phyloP scores from a whole-genome alignment of 495 filamentous ascomycete species.

The Neurospora cerealis region DNA sequence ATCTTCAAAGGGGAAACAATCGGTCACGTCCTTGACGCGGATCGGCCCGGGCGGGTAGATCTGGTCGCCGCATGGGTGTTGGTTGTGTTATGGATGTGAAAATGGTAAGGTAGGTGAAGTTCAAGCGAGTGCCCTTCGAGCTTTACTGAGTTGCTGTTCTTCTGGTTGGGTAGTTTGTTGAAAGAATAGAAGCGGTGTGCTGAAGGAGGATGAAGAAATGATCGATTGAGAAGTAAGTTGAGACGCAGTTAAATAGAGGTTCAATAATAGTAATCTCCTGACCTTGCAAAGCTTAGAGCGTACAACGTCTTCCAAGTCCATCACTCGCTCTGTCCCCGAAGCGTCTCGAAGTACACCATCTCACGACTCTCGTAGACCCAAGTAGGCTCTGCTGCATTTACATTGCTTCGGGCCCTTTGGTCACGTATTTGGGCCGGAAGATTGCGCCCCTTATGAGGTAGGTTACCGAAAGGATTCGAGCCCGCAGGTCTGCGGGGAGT shows the following conservation, averaged over 20 bases:
- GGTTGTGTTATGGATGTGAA: neutral
- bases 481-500: no score
- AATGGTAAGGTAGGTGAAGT: neutral
- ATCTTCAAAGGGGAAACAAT: slow-evolving; percentile 88
- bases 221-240: neutral
- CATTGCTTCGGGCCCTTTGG: neutral
- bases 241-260: neutral
- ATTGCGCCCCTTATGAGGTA: no score
- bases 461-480: no score
- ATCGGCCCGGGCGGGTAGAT: slow-evolving; percentile 75
- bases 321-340: neutral
- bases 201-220: neutral
- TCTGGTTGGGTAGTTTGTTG: neutral
- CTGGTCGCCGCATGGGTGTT: slow-evolving; percentile 51
- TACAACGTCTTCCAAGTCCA: neutral
- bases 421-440: no score
- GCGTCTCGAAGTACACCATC: neutral
- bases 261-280: neutral
- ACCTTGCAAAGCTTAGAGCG: neutral
- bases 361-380: neutral
- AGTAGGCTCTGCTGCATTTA: neutral
- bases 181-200: neutral
- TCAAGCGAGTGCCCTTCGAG: neutral
- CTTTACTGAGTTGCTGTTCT: neutral
- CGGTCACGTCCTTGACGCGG: slow-evolving; percentile 61